Evolutionary conservation across 768 basidiomycete genomes (phyloP), one percentile per base, ranked within the genome.

Genomic region (Lyophyllum atratum): DNA sequence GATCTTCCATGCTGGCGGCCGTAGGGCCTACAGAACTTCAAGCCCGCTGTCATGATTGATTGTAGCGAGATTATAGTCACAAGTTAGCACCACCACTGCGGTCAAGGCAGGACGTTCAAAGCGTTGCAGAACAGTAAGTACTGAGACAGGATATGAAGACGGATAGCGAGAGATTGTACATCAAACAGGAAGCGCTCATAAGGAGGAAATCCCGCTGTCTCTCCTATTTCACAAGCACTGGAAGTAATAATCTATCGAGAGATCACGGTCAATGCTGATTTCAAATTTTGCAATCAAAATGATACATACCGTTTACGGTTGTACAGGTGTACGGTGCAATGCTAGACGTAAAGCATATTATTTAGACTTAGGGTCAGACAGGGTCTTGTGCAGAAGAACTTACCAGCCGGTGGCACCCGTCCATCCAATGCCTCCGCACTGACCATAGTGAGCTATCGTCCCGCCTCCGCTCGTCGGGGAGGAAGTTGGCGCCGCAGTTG

Each of bases 361-460:
- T 45, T 24, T 10, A 46, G 14, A 12, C 25, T 42, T 28, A 26
- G 1, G 25, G 28, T 21, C 8, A 17, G 11, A n/a, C 26, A 3
- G 17, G 17, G n/a, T 2, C 2, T 31, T 22, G 1, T 31, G 39
- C 39, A 6, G 7, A 19, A n/a, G 24, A 15, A 62, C 70, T 24
- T 59, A 75, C 75, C 78, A 80, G 21, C 45, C 68, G 25, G 74
- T 78, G 15, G 72, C 54, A 11, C 77, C 77, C 11, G 74, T 68
- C 55, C 64, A 80, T 11, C 73, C 72, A 52, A 63, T 71, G 14
- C 78, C 78, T 61, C 79, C 79, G 52, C 77, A 80, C 54, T 79
- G 78, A 1, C 71, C 77, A 42, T 74, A 79, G 25, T 78, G 68
- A 6, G 72, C 64, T 3, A 74, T 71, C 12, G 74, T 70, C 21